These are phyloP conservation scores for Arabidopsis hybrid DNA, from an alignment of 441 rosid species.

Conservation along the genomic window DNA sequence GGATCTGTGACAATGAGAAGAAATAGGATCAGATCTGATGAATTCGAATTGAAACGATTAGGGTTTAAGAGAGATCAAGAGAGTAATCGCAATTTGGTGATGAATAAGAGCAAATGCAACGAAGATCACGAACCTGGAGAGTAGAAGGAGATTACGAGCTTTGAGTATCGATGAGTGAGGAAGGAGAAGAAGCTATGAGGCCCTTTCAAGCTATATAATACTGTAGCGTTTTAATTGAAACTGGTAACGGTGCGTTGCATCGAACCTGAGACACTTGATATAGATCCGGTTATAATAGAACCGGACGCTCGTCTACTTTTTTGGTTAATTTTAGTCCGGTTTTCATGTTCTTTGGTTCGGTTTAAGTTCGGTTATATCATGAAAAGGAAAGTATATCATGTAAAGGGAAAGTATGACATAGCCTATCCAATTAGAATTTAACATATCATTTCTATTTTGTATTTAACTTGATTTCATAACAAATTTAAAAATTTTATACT, in stretches of 20 bases:
- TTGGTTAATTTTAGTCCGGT: too few relatives aligned
- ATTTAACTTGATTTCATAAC: too few relatives aligned
- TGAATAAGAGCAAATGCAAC: conserved; percentile 10
- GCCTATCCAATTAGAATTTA: conserved; percentile 21
- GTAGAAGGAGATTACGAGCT: conserved; percentile 12
- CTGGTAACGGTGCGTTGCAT: conserved; percentile 18
- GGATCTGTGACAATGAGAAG: conserved; percentile 39
- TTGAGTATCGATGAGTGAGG: conserved; percentile 24
- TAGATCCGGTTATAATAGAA: conserved; percentile 27
- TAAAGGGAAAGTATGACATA: conserved; percentile 16
- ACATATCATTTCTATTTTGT: neutral
- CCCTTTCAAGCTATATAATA: neutral
- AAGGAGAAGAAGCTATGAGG: neutral
- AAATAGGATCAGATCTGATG: conserved; percentile 39
- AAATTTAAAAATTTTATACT: too few relatives aligned
- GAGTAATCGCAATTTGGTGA: neutral
- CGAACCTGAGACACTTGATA: conserved; percentile 21
- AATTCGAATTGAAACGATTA: conserved; percentile 17
- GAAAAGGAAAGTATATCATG: too few relatives aligned
- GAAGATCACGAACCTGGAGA: conserved; percentile 24
- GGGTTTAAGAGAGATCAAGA: conserved; percentile 35
- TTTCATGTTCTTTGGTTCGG: conserved; percentile 1
- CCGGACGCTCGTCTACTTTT: neutral
- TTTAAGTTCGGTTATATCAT: neutral
- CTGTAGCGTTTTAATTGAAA: conserved; percentile 3